Percentiles rank a stretch among this genome's conserved stretches.
phyloP scores from a whole-genome alignment of 768 basidiomycete species.

The Amanita rimosa region DNA sequence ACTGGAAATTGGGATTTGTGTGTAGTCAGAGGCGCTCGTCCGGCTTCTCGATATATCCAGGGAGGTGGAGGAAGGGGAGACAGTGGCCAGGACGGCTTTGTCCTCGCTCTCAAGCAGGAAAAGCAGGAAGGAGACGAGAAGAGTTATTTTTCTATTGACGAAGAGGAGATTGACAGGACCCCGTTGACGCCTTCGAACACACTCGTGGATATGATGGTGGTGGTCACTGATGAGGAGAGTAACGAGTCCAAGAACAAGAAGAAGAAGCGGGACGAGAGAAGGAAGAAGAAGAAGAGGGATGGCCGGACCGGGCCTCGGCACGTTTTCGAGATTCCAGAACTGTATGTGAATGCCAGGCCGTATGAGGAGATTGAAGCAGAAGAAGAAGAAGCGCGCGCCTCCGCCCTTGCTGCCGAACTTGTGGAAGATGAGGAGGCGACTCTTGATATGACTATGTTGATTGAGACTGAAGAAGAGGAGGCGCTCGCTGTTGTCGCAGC shows the following conservation, averaged over 20 bases:
- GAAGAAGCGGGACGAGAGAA: background rate
- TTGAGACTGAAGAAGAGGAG: too few species aligned
- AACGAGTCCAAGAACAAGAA: too few species aligned
- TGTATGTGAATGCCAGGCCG: background rate
- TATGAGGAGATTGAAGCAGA: conserved; percentile 2
- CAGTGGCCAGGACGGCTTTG: background rate
- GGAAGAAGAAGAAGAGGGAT: background rate
- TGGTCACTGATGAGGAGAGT: background rate
- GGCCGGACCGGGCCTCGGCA: background rate
- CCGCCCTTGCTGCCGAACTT: background rate
- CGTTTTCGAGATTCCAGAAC: background rate
- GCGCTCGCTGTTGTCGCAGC: too few species aligned
- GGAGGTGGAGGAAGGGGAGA: background rate
- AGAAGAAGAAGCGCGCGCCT: background rate
- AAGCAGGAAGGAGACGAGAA: background rate
- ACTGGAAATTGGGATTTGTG: background rate
- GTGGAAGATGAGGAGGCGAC: too few species aligned
- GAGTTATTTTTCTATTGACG: background rate
- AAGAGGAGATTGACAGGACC: background rate
- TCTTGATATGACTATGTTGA: too few species aligned
- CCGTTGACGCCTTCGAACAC: background rate
- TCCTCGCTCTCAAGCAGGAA: background rate
- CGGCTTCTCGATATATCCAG: background rate
- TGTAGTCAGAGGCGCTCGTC: background rate
- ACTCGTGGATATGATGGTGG: background rate